Conservation (phyloP, 441 rosid species). For the Geranium incanum region DNA sequence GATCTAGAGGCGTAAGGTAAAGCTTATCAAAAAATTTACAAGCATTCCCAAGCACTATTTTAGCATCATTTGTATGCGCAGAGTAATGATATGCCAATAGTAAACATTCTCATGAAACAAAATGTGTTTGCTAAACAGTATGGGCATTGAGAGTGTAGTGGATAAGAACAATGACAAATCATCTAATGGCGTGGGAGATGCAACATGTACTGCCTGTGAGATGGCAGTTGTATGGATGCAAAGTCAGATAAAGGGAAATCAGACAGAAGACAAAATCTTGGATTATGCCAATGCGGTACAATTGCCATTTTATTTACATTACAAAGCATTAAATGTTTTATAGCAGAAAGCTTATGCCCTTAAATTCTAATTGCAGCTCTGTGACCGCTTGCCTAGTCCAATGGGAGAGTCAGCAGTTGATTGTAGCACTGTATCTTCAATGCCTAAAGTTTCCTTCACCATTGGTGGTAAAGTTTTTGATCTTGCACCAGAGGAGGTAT, state of each 20-base stretch:
- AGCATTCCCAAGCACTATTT: neutral
- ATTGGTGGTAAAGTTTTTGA: constrained; percentile 38
- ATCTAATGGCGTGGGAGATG: constrained; percentile 31
- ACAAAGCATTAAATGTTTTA: constrained; percentile 9
- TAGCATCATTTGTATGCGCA: neutral
- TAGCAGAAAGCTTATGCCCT: constrained; percentile 19
- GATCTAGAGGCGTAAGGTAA: constrained; percentile 46
- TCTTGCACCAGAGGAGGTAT: constrained; percentile 58
- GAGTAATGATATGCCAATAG: neutral
- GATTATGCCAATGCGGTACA: constrained; percentile 46
- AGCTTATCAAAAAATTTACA: constrained; percentile 13
- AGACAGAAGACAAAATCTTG: constrained; percentile 48
- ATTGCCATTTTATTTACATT: constrained; percentile 1
- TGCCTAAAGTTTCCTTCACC: constrained; percentile 40
- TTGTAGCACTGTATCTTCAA: constrained; percentile 33
- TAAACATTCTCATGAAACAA: neutral
- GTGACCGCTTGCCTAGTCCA: constrained; percentile 66
- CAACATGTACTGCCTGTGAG: constrained; percentile 52
- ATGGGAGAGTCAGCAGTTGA: constrained; percentile 53
- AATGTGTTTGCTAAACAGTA: constrained; percentile 25
- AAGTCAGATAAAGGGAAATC: constrained; percentile 47
- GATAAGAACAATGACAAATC: constrained; percentile 31
- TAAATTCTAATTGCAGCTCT: constrained; percentile 39
- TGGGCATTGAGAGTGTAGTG: constrained; percentile 41
- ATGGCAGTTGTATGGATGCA: constrained; percentile 66